Evolutionary conservation across 345 rosid species (phyloP), one percentile per base, ranked within the genome.

Genomic region (Hibiscus mutabilis): DNA sequence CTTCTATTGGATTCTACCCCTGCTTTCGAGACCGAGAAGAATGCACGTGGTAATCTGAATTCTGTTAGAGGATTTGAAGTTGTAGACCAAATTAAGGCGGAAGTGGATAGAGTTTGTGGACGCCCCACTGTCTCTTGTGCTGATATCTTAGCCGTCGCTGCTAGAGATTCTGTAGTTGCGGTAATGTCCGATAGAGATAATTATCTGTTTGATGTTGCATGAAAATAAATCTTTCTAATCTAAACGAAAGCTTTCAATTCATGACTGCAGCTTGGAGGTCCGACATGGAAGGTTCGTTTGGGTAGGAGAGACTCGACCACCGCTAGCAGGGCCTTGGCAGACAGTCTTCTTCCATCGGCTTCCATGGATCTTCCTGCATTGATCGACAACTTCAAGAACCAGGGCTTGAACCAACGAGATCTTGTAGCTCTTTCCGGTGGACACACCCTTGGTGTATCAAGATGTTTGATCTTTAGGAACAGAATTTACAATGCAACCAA

Each of bases 281-380:
- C 83, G 0, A 55, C 72, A 21, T 86, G 86, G 86, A 40, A 60
- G 0, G 87, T 84, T 11, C 79, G 71, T 16, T 77, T 86, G 3
- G 90, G 86, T 31, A 76, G 87, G 42, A 74, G 87, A 62, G 87
- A 86, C 44, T 67, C 90, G 42, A 84, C 81, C 63, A 86, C 80
- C 6, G 87, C 89, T 21, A 84, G 77, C 66, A 75, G 61, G 11
- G 77, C 51, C 5, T 63, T 46, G 5, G 89, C 89, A 65, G 78
- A 86, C 72, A 60, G 13, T 53, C 76, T 73, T 0, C 68, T 86
- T 51, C 89, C 89, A 0, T 66, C 79, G 0, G 81, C 87, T 0
- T 60, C 47, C 18, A 8, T 82, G 29, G 22, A 46, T 75, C 82
- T 53, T 21, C 58, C 24, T 2, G 58, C 58, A 53, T 53, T 53